A percentile compares a stretch with the other conserved stretches of the same genome.
These are phyloP conservation scores for Penicillium macrosclerotiorum DNA, from an alignment of 495 filamentous ascomycete species.

Conservation along the genomic window DNA sequence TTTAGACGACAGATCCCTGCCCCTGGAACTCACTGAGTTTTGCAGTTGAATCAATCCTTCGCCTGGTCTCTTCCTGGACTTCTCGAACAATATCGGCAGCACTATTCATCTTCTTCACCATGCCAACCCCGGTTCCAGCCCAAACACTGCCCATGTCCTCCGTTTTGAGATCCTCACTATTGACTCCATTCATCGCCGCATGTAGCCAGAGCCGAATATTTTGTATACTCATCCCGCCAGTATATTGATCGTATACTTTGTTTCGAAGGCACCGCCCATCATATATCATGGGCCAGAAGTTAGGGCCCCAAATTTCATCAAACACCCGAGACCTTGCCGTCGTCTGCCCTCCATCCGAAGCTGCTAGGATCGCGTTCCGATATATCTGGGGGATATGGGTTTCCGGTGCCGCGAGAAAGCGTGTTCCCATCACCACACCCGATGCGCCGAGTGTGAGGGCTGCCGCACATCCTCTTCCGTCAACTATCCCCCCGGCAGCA, in stretches of 20 bases:
- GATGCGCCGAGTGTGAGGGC: constrained; percentile 61
- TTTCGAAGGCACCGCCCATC: constrained; percentile 63
- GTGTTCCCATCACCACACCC: constrained; percentile 67
- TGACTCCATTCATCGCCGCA: constrained; percentile 4
- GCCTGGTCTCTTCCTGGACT: constrained; percentile 4
- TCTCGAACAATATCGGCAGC: constrained; percentile 31
- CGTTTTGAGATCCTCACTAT: constrained; percentile 18
- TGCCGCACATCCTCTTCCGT: constrained; percentile 61
- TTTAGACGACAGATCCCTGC: too few species aligned
- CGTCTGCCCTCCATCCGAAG: constrained; percentile 60
- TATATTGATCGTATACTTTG: constrained; percentile 52
- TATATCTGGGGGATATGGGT: constrained; percentile 56
- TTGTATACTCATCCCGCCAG: constrained; percentile 50
- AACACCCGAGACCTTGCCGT: constrained; percentile 66
- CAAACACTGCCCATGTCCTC: constrained; percentile 60
- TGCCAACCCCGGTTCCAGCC: constrained; percentile 48
- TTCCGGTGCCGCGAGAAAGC: constrained; percentile 61
- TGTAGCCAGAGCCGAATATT: constrained; percentile 41
- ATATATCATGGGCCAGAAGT: constrained; percentile 61
- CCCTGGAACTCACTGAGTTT: too few species aligned
- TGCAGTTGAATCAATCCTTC: neutral
- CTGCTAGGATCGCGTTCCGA: constrained; percentile 53
- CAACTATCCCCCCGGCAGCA: constrained; percentile 68
- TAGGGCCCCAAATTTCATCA: constrained; percentile 62
- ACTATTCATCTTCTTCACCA: constrained; percentile 27